Conservation (phyloP, 805 yeast species). For the Lachancea quebecensis region DNA sequence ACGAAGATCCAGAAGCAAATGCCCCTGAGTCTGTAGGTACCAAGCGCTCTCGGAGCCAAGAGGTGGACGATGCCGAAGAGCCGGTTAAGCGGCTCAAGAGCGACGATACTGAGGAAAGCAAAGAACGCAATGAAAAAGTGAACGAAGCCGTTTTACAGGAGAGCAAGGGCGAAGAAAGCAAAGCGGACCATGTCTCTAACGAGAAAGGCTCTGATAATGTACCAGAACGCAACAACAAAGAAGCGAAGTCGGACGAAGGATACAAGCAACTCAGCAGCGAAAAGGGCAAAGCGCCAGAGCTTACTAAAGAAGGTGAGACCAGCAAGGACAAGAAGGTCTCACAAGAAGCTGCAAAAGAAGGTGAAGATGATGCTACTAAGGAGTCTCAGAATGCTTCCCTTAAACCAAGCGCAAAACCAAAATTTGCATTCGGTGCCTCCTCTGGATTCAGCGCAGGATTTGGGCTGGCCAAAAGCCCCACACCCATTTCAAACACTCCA, state of each 20-base stretch:
- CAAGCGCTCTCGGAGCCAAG: constrained; percentile 4
- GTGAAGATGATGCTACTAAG: not conserved
- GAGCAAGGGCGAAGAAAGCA: constrained; percentile 1
- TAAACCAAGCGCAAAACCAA: constrained; percentile 26
- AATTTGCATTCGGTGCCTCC: constrained; percentile 50
- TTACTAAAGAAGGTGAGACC: constrained; percentile 14
- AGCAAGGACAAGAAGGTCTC: constrained; percentile 14
- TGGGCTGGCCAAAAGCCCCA: constrained; percentile 15
- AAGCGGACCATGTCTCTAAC: constrained; percentile 6
- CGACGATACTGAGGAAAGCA: constrained; percentile 1
- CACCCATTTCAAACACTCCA: constrained; percentile 5
- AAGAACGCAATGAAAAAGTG: constrained; percentile 1
- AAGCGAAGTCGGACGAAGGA: too few species aligned
- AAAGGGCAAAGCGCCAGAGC: too few species aligned
- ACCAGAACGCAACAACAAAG: not conserved
- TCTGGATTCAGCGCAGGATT: constrained; percentile 42
- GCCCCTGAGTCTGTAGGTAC: not conserved
- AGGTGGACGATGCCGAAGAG: constrained; percentile 15
- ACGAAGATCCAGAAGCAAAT: too few species aligned
- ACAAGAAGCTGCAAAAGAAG: constrained; percentile 4
- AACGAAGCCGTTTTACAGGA: constrained; percentile 8
- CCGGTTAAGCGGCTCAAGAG: constrained; percentile 15
- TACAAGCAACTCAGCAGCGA: too few species aligned
- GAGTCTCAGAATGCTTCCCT: not conserved
- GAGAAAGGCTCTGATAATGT: not conserved